A percentile compares a stretch with the other conserved stretches of the same genome.
phyloP scores from a whole-genome alignment of 495 filamentous ascomycete genomes.

The Aspergillus avenaceus region DNA sequence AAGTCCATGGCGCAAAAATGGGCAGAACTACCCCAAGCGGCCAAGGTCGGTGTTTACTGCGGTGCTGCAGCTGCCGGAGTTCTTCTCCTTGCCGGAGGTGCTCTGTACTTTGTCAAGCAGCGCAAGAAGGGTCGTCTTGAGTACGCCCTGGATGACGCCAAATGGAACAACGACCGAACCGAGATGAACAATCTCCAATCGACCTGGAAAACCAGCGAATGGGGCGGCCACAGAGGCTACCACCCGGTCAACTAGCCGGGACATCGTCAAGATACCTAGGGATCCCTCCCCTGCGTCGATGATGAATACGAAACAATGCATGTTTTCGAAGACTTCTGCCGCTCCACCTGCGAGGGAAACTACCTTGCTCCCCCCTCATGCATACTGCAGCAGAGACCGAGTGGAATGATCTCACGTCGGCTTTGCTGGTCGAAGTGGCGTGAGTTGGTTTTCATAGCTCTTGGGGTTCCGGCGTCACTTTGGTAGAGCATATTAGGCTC shows the following conservation, averaged over 20 bases:
- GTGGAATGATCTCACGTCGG: slow-evolving; percentile 10
- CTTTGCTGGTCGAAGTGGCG: slow-evolving; percentile 23
- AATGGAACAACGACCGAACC: slow-evolving; percentile 54
- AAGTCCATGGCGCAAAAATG: slow-evolving; percentile 53
- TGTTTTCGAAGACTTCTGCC: slow-evolving; percentile 1
- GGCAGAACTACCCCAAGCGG: slow-evolving; percentile 46
- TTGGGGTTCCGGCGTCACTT: slow-evolving; percentile 1
- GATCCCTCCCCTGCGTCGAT: slow-evolving; percentile 5
- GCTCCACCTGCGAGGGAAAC: slow-evolving; percentile 9
- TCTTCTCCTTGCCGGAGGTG: slow-evolving; percentile 41
- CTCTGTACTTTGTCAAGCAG: slow-evolving; percentile 63
- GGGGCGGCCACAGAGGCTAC: slow-evolving; percentile 32
- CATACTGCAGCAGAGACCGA: slow-evolving; percentile 7
- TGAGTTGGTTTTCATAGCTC: slow-evolving; percentile 8
- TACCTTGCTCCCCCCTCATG: slow-evolving; percentile 5
- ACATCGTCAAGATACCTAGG: slow-evolving; percentile 10
- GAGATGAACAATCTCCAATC: slow-evolving; percentile 57
- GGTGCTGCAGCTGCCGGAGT: slow-evolving; percentile 47
- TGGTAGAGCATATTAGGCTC: slow-evolving; percentile 3
- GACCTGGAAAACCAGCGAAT: slow-evolving; percentile 38
- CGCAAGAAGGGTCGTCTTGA: slow-evolving; percentile 62
- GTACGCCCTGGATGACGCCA: slow-evolving; percentile 50
- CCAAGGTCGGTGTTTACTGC: slow-evolving; percentile 58
- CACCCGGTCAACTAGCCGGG: slow-evolving; percentile 31
- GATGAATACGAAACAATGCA: slow-evolving; percentile 14